phyloP scores from a whole-genome alignment of 1,284 basidiomycete species.

The Puccinia coronata region DNA sequence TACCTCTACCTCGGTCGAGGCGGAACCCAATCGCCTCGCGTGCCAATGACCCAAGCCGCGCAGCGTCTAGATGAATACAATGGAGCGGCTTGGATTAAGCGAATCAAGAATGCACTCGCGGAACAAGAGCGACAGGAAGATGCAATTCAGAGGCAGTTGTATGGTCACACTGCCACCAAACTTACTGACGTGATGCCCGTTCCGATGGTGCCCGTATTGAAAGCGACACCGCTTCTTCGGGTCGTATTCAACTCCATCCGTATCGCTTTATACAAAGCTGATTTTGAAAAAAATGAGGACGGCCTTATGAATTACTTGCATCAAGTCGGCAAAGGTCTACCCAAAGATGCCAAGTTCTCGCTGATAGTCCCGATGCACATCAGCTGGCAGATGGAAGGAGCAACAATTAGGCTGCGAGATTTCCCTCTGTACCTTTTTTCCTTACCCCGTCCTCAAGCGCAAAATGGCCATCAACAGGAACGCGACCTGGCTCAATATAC shows the following conservation, averaged over 20 bases:
- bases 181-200: conserved; percentile 60
- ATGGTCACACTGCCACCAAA: conserved; percentile 48
- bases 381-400: conserved; percentile 68
- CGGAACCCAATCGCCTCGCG: conserved; percentile 52
- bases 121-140: conserved; percentile 63
- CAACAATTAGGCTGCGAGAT: conserved; percentile 74
- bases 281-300: conserved; percentile 63
- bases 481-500: conserved; percentile 56
- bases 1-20: conserved; percentile 56
- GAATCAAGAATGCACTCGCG: conserved; percentile 61
- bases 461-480: conserved; percentile 41
- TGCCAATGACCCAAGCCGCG: conserved; percentile 74
- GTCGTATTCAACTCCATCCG: conserved; percentile 67
- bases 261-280: conserved; percentile 68
- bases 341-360: conserved; percentile 72
- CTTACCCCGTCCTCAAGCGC: conserved; percentile 54
- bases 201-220: conserved; percentile 60
- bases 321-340: conserved; percentile 71
- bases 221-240: conserved; percentile 75
- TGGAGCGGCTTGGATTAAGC: conserved; percentile 74
- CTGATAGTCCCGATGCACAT: conserved; percentile 82
- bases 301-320: conserved; percentile 71
- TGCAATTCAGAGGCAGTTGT: conserved; percentile 53
- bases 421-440: conserved; percentile 64
- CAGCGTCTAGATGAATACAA: conserved; percentile 72